Conservation (phyloP, 306 rosid species). For the Vigna trinervia region DNA sequence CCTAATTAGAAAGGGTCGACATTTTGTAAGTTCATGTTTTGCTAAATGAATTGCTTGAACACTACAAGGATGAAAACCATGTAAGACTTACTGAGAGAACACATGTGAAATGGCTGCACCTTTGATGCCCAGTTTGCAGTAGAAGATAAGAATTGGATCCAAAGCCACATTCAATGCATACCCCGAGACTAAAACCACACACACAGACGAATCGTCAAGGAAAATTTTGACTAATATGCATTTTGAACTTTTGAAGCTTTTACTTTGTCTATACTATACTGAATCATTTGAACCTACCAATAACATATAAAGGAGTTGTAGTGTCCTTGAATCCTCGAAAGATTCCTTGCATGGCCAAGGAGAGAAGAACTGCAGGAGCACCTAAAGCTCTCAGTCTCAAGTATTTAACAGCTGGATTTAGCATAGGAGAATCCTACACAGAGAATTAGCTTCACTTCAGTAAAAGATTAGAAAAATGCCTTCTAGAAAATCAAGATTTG, state of each 20-base stretch:
- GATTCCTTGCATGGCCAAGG: slow-evolving; percentile 98
- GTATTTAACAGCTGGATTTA: slow-evolving; percentile 75
- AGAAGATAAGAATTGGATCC: slow-evolving; percentile 88
- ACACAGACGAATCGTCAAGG: slow-evolving; percentile 13
- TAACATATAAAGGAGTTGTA: slow-evolving; percentile 89
- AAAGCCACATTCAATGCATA: slow-evolving; percentile 68
- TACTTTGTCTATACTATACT: not conserved
- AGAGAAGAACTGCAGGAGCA: slow-evolving; percentile 98
- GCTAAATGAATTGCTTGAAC: slow-evolving; percentile 6
- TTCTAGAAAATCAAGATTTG: slow-evolving; percentile 4
- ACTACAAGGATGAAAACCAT: not conserved
- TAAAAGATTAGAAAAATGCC: slow-evolving; percentile 1
- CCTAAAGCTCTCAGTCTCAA: slow-evolving; percentile 82
- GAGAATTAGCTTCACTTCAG: not conserved
- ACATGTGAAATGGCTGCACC: slow-evolving; percentile 99
- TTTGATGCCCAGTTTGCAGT: slow-evolving; percentile 70
- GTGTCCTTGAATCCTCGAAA: slow-evolving; percentile 97
- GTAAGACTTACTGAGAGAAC: slow-evolving; percentile 83
- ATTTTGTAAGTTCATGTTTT: slow-evolving; percentile 23
- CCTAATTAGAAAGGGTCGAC: slow-evolving; percentile 51
- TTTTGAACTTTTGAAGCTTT: not conserved
- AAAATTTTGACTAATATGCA: not conserved
- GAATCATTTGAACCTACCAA: slow-evolving; percentile 57
- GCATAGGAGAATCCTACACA: slow-evolving; percentile 80
- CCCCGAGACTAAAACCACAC: slow-evolving; percentile 62